phyloP scores from a whole-genome alignment of 805 yeast species.

The Nakazawaea holstii region DNA sequence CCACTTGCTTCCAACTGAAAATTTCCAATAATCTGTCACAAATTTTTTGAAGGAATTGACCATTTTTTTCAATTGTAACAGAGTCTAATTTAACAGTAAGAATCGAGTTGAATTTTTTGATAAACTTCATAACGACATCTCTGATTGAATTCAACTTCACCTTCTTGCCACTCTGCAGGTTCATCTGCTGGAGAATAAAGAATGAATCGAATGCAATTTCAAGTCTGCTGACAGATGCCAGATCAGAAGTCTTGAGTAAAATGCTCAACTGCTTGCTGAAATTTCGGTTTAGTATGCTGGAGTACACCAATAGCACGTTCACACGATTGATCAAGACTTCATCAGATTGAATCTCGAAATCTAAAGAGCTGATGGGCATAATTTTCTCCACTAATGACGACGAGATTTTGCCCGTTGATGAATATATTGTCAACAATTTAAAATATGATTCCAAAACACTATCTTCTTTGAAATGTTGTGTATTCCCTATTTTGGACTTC shows the following conservation, averaged over 20 bases:
- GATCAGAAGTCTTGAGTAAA: not conserved
- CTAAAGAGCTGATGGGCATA: constrained; percentile 26
- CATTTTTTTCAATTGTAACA: not conserved
- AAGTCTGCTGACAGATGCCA: not conserved
- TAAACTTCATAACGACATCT: not conserved
- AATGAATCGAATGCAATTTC: not conserved
- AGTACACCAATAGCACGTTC: constrained; percentile 23
- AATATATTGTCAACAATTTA: constrained; percentile 21
- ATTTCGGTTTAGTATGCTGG: constrained; percentile 22
- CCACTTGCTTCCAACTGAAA: not conserved
- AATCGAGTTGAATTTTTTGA: constrained; percentile 1
- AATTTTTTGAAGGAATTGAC: not conserved
- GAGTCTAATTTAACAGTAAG: not conserved
- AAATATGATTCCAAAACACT: constrained; percentile 27
- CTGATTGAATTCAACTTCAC: not conserved
- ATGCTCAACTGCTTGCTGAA: constrained; percentile 13
- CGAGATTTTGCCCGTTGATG: constrained; percentile 13
- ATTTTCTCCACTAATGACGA: constrained; percentile 24
- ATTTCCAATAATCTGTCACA: not conserved
- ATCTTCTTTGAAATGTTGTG: constrained; percentile 18
- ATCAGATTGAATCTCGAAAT: constrained; percentile 5
- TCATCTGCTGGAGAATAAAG: not conserved
- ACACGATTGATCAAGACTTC: constrained; percentile 23
- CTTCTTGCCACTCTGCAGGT: not conserved
- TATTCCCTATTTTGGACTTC: not conserved